Evolutionary conservation across 352 stramenopile species (phyloP).

Genomic region (Bremia lactucae): DNA sequence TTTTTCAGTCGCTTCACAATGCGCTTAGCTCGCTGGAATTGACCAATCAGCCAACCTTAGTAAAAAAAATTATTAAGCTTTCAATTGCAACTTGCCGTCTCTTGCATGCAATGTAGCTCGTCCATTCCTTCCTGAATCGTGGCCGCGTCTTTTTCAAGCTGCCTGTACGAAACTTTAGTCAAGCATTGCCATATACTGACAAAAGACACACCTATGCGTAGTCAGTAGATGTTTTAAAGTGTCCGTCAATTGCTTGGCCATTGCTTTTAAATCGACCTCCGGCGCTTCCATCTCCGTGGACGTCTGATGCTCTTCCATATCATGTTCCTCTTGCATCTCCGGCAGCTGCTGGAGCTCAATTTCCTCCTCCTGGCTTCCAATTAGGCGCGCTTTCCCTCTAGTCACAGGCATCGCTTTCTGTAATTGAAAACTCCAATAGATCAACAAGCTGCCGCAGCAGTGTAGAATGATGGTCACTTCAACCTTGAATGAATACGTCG

Average conservation of each 20-base stretch:
- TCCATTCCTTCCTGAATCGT: conserved; percentile 56
- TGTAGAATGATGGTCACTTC: conserved; percentile 31
- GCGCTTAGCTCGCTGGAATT: conserved; percentile 22
- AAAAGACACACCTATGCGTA: conserved; percentile 16
- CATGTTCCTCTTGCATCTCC: conserved; percentile 11
- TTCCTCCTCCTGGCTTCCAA: conserved; percentile 21
- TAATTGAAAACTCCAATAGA: conserved; percentile 13
- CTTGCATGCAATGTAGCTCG: conserved; percentile 41
- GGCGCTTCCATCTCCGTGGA: conserved; percentile 4
- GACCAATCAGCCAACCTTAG: neutral
- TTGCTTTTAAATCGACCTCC: conserved; percentile 19
- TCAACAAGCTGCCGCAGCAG: conserved; percentile 7
- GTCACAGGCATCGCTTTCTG: conserved; percentile 22
- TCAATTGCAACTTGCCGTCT: conserved; percentile 20
- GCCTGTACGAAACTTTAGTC: conserved; percentile 19
- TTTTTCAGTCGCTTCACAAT: conserved; percentile 35
- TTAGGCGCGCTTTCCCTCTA: conserved; percentile 21
- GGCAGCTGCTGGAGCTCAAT: conserved; percentile 6
- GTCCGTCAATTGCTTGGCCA: conserved; percentile 24
- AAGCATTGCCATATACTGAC: neutral
- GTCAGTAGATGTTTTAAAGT: conserved; percentile 26
- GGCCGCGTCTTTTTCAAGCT: conserved; percentile 37
- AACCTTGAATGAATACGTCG: conserved; percentile 20
- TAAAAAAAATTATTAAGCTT: neutral
- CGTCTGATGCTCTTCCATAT: conserved; percentile 8